Evolutionary conservation across 2,329 filamentous ascomycete species (phyloP).

Genomic region (Grosmannia serpens): DNA sequence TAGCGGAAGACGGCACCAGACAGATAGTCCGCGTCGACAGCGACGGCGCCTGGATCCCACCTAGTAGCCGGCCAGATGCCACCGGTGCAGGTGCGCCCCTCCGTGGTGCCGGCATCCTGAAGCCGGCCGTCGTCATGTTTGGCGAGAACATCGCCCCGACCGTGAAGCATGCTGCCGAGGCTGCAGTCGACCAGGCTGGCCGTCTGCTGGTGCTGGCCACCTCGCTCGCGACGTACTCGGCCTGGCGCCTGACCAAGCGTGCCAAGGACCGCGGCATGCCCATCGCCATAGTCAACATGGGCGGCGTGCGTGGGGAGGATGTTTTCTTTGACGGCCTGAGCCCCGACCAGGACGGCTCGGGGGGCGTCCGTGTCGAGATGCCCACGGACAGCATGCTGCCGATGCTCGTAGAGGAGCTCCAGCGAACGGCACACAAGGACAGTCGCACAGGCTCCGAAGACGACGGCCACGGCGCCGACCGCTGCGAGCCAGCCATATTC

Average conservation of each 20-base stretch:
- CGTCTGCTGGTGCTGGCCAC: constrained; percentile 74
- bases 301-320: constrained; percentile 74
- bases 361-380: constrained; percentile 45
- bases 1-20: constrained; percentile 36
- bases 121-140: constrained; percentile 93
- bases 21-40: constrained; percentile 56
- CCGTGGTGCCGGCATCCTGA: constrained; percentile 65
- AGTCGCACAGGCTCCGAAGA: neutral
- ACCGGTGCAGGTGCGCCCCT: neutral
- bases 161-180: constrained; percentile 67
- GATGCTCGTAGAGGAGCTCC: constrained; percentile 40
- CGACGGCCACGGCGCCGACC: neutral
- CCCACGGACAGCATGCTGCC: constrained; percentile 48
- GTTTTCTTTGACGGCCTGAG: constrained; percentile 50
- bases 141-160: constrained; percentile 67
- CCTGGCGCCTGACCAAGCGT: constrained; percentile 77
- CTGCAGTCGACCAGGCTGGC: constrained; percentile 64
- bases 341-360: constrained; percentile 36
- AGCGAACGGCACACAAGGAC: constrained; percentile 13
- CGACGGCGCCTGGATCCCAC: constrained; percentile 64
- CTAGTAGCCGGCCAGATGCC: neutral
- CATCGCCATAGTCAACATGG: constrained; percentile 78
- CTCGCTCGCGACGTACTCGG: constrained; percentile 88
- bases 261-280: constrained; percentile 75
- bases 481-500: constrained; percentile 29